Percentiles rank a stretch among this genome's conserved stretches.
phyloP scores from a whole-genome alignment of 257 asterid genomes.

The Buddleja alternifolia region DNA sequence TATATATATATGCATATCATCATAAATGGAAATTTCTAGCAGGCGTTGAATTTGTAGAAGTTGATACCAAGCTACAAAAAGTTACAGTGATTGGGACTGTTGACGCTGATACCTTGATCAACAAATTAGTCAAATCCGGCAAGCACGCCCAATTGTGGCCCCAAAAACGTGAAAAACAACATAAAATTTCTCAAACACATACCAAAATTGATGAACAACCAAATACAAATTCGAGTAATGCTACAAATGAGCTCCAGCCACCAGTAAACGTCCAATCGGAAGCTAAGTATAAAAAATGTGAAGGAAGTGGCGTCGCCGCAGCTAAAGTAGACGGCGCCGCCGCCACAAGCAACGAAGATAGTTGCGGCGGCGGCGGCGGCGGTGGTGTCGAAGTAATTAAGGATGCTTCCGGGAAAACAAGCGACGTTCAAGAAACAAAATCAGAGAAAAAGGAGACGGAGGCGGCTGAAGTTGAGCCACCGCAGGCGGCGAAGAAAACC shows the following conservation, averaged over 20 bases:
- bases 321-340: slow-evolving; percentile 24
- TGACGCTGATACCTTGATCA: slow-evolving; percentile 42
- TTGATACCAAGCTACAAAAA: slow-evolving; percentile 66
- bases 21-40: not conserved
- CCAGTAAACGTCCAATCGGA: slow-evolving; percentile 14
- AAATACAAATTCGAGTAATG: slow-evolving; percentile 9
- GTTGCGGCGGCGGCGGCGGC: not conserved
- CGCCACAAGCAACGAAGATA: slow-evolving; percentile 7
- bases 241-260: slow-evolving; percentile 23
- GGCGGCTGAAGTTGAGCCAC: slow-evolving; percentile 21
- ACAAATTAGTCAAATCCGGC: slow-evolving; percentile 54
- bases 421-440: slow-evolving; percentile 30
- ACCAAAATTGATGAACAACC: not conserved
- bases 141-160: slow-evolving; percentile 70
- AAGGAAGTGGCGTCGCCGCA: slow-evolving; percentile 14
- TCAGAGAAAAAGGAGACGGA: slow-evolving; percentile 43
- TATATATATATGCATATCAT: too few species aligned
- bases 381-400: slow-evolving; percentile 4
- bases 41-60: slow-evolving; percentile 61
- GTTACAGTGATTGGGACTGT: slow-evolving; percentile 61
- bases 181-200: slow-evolving; percentile 22
- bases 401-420: slow-evolving; percentile 7
- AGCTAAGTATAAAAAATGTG: slow-evolving; percentile 19
- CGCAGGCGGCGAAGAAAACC: slow-evolving; percentile 35
- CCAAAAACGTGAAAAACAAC: slow-evolving; percentile 26